Base-by-base conservation (phyloP, 2,329 filamentous ascomycete genomes). In the Colletotrichum cordylinicola region DNA sequence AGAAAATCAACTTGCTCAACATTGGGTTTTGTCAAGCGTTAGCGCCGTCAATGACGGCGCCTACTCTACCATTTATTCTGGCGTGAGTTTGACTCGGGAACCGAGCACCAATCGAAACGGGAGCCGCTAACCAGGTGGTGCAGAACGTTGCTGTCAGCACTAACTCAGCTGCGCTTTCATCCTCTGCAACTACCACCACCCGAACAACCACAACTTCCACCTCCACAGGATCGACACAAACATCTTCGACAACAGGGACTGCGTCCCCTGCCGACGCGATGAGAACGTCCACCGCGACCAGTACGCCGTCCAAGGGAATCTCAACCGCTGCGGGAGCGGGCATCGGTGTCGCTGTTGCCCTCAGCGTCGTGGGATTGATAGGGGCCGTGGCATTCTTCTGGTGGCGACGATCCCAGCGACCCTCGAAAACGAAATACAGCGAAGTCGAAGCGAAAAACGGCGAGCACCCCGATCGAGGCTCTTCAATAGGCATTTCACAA, bases 21-120 rank as follows among this genome's bases (percentile, higher is more conserved):
- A 81, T 31, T 85, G 83, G 83, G 74, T 84, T 52, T 79, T 84
- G 77, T 81, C 79, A 18, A 84, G 82, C 39, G 79, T 79, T 6
- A 79, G 77, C 4, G 55, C 80, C 4, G 80, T 85, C 4, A 77
- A 85, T 39, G 81, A 85, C 18, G 80, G 79, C 4, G 82, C 80
- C 4, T 85, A 81, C 64, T 84, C 82, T 6, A 85, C 83, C 0
- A 78, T 80, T 8, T 84, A 82, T 31, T 80, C 80, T 6, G 79
- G 80, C 61, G 82, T 82, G 73, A 66, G 79, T 77, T 52, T 58
- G 24, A 37, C 9, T n/a, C 56, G 33, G 66, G 18, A 66, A 39
- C 35, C 35, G 39, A 21, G 62, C 24, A 66, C 62, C 37, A 66
- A 52, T 35, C n/a, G 8, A 39, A 29, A n/a, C 24, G 24, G 39